Evolutionary conservation across 2,329 filamentous ascomycete species (phyloP).

Genomic region (Claviceps cyperi): DNA sequence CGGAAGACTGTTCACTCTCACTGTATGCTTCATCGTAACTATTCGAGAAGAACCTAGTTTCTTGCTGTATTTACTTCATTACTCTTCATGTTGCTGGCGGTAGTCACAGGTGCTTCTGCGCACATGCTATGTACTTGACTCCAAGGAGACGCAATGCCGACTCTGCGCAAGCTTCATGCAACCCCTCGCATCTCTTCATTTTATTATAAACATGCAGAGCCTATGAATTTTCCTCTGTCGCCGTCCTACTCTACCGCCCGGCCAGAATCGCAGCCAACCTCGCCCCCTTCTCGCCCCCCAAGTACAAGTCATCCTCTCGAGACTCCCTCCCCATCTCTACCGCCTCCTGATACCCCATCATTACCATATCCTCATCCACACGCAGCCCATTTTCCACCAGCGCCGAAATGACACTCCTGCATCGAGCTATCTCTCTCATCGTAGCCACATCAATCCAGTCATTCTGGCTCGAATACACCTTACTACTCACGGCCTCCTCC

Average conservation of each 20-base stretch:
- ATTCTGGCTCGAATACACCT: slow-evolving; percentile 91
- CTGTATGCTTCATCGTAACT: no score
- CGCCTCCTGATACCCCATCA: slow-evolving; percentile 66
- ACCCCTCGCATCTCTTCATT: no score
- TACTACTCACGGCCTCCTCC: slow-evolving; percentile 73
- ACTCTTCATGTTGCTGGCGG: no score
- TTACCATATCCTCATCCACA: slow-evolving; percentile 84
- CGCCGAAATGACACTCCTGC: slow-evolving; percentile 68
- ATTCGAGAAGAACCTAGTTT: no score
- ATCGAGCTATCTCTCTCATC: slow-evolving; percentile 73
- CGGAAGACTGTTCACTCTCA: no score
- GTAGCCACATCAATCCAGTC: slow-evolving; percentile 65
- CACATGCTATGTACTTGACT: no score
- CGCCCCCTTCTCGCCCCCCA: slow-evolving; percentile 43
- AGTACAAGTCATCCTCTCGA: slow-evolving; percentile 42
- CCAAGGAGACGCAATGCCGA: no score
- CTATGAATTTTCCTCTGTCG: not conserved
- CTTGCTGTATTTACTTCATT: no score
- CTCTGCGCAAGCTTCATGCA: no score
- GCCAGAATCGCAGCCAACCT: slow-evolving; percentile 29
- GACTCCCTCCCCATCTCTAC: slow-evolving; percentile 57
- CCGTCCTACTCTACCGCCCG: slow-evolving; percentile 8
- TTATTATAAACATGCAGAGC: no score
- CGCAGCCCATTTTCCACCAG: slow-evolving; percentile 69
- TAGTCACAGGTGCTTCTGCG: no score